Evolutionary conservation across 305 asterid species (phyloP).

Genomic region (Petunia hybrid): DNA sequence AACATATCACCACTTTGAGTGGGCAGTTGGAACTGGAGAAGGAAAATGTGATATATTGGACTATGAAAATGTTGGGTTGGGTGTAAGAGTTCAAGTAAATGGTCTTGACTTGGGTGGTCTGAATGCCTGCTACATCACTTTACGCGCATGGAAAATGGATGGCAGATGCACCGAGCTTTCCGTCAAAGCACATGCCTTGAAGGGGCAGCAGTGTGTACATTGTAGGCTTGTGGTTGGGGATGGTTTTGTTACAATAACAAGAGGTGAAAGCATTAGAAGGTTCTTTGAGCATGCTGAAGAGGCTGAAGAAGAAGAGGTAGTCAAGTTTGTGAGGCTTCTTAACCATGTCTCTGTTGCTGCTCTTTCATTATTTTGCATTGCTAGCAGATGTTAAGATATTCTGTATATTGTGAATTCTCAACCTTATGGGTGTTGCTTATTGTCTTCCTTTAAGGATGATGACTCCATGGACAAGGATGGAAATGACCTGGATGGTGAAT

Average conservation of each 20-base stretch:
- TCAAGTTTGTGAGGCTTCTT: neutral
- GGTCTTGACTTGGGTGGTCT: conserved; percentile 85
- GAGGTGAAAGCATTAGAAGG: conserved; percentile 77
- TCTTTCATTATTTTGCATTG: no score
- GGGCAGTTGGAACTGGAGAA: no score
- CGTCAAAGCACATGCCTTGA: conserved; percentile 93
- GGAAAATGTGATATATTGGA: conserved; percentile 13
- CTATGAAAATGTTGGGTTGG: conserved; percentile 90
- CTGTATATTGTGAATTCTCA: no score
- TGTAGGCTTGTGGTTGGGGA: conserved; percentile 93
- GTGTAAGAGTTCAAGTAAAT: conserved; percentile 69
- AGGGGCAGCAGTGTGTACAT: conserved; percentile 89
- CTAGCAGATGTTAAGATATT: no score
- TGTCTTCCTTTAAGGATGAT: conserved; percentile 68
- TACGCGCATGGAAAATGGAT: no score
- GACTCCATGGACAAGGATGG: conserved; percentile 97
- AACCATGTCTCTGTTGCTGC: neutral
- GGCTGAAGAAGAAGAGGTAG: conserved; percentile 45
- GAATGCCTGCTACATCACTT: conserved; percentile 16
- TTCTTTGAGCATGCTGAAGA: conserved; percentile 34
- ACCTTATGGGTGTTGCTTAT: neutral
- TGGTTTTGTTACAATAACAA: conserved; percentile 74
- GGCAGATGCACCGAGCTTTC: conserved; percentile 50
- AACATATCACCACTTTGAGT: conserved; percentile 53
- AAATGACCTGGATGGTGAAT: conserved; percentile 87